Base-by-base conservation (phyloP, 805 yeast species). In the Millerozyma miso region DNA sequence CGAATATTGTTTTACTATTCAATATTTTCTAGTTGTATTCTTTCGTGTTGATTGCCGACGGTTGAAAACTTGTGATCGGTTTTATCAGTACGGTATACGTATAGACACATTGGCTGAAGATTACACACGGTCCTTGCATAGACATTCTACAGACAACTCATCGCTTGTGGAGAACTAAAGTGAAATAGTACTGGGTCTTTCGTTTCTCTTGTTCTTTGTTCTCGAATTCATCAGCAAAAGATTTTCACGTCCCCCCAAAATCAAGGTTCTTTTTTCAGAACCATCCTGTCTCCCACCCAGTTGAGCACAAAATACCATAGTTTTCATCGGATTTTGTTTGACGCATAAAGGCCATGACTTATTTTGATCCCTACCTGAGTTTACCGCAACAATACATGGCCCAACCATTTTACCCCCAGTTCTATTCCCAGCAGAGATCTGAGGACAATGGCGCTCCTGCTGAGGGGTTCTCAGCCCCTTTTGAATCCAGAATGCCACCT, bases 361-460 rank as follows among this genome's bases (percentile, higher is more conserved):
- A 67, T 57, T 69, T 67, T 52, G 69, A 67, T 39, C 69, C 67
- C 13, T 69, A 60, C 51, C 73, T 63, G 47, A 65, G 63, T 34
- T 50, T 60, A 14, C 64, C 71, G 40, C 73, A 67, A 43, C 70
- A 60, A 45, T 66, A 61, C 49, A 53, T 62, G 44, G 49, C 56
- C 6, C 71, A 63, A 42, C 63, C 63, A 2, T 68, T 58, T 49
- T 63, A 65, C 47, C 62, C 65, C 6, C 71, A 61, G 42, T 63
- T 56, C 45, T 60, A 57, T 38, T 39, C 45, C 4, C 47, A 43
- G 19, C 49, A 43, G 29, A 46, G 47, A 15, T 33, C 51, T 3
- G 52, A 52, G 19, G 56, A 53, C 13, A 49, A 47, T 31, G 37
- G 48, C 38, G 40, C 45, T 15, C 18, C 39, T 18, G 39, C 40